These are phyloP conservation scores for Naganishia vishniacii DNA, from an alignment of 768 basidiomycete genomes.

Conservation along the genomic window DNA sequence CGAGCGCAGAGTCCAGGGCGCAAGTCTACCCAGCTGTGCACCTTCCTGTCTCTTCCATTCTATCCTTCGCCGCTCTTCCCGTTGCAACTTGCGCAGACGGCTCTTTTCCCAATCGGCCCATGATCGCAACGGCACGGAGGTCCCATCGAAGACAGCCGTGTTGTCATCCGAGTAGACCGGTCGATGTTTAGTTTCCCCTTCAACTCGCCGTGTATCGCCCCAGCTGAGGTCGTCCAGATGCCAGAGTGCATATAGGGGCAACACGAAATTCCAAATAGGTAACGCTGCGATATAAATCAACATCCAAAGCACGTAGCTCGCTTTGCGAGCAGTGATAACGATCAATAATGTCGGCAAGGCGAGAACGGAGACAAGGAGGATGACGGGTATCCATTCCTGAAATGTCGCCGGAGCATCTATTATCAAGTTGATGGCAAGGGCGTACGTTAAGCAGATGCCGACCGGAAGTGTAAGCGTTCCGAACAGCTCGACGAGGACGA, in stretches of 20 bases:
- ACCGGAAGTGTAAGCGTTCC: constrained; percentile 70
- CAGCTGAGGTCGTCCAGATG: constrained; percentile 99
- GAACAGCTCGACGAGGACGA: constrained; percentile 87
- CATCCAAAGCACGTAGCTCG: constrained; percentile 98
- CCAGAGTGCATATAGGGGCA: constrained; percentile 96
- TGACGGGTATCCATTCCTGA: constrained; percentile 85
- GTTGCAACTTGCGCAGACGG: constrained; percentile 77
- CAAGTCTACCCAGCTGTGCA: background rate
- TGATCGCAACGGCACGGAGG: constrained; percentile 79
- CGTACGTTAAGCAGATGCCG: constrained; percentile 84
- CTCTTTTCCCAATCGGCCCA: constrained; percentile 99
- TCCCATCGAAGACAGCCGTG: constrained; percentile 54
- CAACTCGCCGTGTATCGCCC: constrained; percentile 98
- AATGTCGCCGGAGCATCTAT: constrained; percentile 76
- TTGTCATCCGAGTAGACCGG: constrained; percentile 64
- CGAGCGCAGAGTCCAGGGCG: constrained; percentile 52
- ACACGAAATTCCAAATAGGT: constrained; percentile 91
- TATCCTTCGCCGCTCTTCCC: constrained; percentile 58
- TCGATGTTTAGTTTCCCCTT: constrained; percentile 75
- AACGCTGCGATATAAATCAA: constrained; percentile 83
- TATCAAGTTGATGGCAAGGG: constrained; percentile 74
- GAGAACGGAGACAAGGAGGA: constrained; percentile 81
- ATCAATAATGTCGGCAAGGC: constrained; percentile 90
- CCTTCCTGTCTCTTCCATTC: constrained; percentile 61
- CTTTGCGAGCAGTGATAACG: constrained; percentile 84